These are phyloP conservation scores for Antrodiella citrinella DNA, from an alignment of 768 basidiomycete genomes.

Conservation along the genomic window DNA sequence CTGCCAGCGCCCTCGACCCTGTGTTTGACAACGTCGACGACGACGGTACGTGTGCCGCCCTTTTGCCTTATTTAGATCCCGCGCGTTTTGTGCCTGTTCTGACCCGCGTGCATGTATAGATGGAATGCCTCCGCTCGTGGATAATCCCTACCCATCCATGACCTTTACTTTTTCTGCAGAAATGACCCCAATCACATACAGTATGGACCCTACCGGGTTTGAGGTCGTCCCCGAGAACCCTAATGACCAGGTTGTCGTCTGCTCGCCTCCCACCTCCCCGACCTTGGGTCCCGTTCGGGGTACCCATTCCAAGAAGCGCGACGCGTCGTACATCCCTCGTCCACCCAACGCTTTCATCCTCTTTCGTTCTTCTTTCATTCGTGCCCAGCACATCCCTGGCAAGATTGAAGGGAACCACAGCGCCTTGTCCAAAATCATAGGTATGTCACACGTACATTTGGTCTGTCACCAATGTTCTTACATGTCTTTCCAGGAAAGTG, in stretches of 20 bases:
- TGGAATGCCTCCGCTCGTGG: slow-evolving; percentile 35
- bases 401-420: slow-evolving; percentile 77
- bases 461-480: background rate
- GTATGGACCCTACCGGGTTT: slow-evolving; percentile 27
- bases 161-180: slow-evolving; percentile 59
- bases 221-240: slow-evolving; percentile 21
- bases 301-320: slow-evolving; percentile 55
- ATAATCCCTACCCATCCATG: slow-evolving; percentile 41
- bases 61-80: slow-evolving; percentile 11
- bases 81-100: slow-evolving; percentile 11
- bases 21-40: slow-evolving; percentile 25
- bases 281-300: slow-evolving; percentile 28
- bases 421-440: slow-evolving; percentile 76
- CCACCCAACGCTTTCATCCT: slow-evolving; percentile 84
- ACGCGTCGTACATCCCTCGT: slow-evolving; percentile 71
- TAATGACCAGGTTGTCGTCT: slow-evolving; percentile 13
- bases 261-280: slow-evolving; percentile 15
- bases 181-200: slow-evolving; percentile 47
- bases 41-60: slow-evolving; percentile 23
- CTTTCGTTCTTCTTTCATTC: slow-evolving; percentile 73
- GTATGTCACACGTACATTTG: slow-evolving; percentile 26
- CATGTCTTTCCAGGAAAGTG: slow-evolving; percentile 45
- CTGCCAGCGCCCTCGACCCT: slow-evolving; percentile 20
- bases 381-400: slow-evolving; percentile 62
- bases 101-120: slow-evolving; percentile 15